These are phyloP conservation scores for Yarrowia phangngaensis DNA, from an alignment of 805 yeast genomes.

Conservation along the genomic window DNA sequence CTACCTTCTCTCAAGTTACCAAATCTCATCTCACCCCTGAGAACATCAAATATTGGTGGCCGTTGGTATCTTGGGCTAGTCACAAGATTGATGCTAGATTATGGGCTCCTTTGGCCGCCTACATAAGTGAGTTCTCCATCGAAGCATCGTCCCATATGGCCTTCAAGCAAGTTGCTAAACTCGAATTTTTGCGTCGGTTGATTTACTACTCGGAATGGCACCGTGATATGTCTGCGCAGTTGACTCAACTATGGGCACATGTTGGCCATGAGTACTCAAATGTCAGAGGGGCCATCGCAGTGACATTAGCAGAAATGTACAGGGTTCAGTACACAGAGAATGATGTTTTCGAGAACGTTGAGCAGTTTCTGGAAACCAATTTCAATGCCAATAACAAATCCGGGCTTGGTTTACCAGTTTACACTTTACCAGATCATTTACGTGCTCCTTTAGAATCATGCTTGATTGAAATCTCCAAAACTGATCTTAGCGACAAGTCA, in stretches of 20 bases:
- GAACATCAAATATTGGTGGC: constrained; percentile 66
- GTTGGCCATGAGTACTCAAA: constrained; percentile 65
- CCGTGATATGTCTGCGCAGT: neutral
- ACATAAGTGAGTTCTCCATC: constrained; percentile 48
- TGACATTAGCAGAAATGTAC: constrained; percentile 50
- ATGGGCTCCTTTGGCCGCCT: constrained; percentile 49
- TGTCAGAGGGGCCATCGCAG: constrained; percentile 66
- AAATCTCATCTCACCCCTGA: constrained; percentile 67
- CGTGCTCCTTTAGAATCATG: neutral
- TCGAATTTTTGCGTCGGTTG: constrained; percentile 52
- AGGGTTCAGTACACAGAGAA: constrained; percentile 46
- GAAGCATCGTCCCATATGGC: constrained; percentile 56
- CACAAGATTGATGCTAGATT: constrained; percentile 56
- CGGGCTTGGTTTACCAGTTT: neutral
- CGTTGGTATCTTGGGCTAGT: constrained; percentile 72
- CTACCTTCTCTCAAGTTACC: constrained; percentile 42
- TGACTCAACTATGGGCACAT: constrained; percentile 43
- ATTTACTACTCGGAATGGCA: constrained; percentile 37
- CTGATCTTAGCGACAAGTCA: constrained; percentile 4
- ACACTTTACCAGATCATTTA: neutral
- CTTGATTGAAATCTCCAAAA: neutral
- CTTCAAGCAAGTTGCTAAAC: constrained; percentile 57
- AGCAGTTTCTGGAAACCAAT: neutral
- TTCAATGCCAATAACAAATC: neutral
- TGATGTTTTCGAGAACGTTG: neutral